Evolutionary conservation across 225 moss, liverwort and hornwort genomes (phyloP).

Genomic region (Pleurozium schreberi): DNA sequence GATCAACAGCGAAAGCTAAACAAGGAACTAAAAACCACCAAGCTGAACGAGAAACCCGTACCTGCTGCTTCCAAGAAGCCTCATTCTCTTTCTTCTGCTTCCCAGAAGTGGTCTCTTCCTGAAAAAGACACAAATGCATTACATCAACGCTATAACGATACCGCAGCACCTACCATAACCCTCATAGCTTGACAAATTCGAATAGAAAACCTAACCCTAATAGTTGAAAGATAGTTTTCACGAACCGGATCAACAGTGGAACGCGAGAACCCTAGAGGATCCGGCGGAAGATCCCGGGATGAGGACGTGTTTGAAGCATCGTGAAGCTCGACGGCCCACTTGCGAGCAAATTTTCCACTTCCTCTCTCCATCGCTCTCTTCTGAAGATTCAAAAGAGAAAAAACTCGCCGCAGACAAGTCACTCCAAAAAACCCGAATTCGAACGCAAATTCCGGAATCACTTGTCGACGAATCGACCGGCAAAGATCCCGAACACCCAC

Average conservation of each 20-base stretch:
- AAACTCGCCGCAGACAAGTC: neutral
- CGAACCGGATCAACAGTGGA: slow-evolving; percentile 53
- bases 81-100: slow-evolving; percentile 89
- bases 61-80: slow-evolving; percentile 84
- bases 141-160: neutral
- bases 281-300: slow-evolving; percentile 52
- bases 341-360: slow-evolving; percentile 38
- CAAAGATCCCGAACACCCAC: neutral
- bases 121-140: neutral
- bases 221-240: neutral
- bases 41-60: neutral
- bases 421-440: neutral
- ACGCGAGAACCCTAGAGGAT: slow-evolving; percentile 84
- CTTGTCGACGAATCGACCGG: too few species aligned
- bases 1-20: neutral
- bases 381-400: neutral
- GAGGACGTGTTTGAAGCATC: slow-evolving; percentile 54
- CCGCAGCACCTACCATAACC: neutral
- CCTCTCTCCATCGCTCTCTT: slow-evolving; percentile 23
- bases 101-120: slow-evolving; percentile 67
- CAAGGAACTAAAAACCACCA: neutral
- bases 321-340: slow-evolving; percentile 92
- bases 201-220: neutral
- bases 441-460: neutral
- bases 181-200: neutral